These are phyloP conservation scores for Boechera stricta DNA, from an alignment of 345 rosid genomes.

Conservation along the genomic window DNA sequence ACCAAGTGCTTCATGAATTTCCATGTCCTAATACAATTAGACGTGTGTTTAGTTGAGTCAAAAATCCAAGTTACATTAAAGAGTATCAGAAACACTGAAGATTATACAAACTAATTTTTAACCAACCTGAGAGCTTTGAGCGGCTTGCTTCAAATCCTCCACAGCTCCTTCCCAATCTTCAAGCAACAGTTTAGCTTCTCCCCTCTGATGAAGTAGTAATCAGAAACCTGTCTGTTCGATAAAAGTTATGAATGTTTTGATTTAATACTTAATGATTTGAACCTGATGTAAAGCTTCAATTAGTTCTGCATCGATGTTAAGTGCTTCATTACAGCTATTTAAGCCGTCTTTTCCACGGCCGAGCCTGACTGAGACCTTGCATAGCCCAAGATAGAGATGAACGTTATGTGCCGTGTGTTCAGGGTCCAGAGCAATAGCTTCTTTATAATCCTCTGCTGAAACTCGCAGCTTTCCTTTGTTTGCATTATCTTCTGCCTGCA, in stretches of 20 bases:
- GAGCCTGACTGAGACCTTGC: constrained; percentile 89
- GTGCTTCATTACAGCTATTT: constrained; percentile 81
- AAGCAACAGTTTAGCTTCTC: constrained; percentile 89
- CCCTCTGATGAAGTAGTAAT: constrained; percentile 60
- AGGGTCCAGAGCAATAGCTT: constrained; percentile 86
- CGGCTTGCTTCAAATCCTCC: constrained; percentile 83
- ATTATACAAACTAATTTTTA: constrained; percentile 9
- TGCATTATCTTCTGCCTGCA: constrained; percentile 93
- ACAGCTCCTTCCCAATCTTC: constrained; percentile 99
- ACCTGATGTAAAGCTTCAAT: constrained; percentile 94
- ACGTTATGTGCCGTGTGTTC: constrained; percentile 83
- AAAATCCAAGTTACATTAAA: not conserved
- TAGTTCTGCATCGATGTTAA: constrained; percentile 79
- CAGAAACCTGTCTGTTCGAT: constrained; percentile 17
- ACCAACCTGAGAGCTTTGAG: constrained; percentile 87
- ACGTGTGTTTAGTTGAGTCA: constrained; percentile 24
- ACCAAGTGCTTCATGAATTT: constrained; percentile 76
- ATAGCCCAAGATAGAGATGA: constrained; percentile 91
- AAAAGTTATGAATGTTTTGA: not conserved
- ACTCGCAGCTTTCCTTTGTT: constrained; percentile 88
- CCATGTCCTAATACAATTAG: constrained; percentile 66
- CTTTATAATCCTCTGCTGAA: constrained; percentile 90
- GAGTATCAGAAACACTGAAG: not conserved
- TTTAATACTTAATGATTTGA: constrained; percentile 24
- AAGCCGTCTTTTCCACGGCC: constrained; percentile 96